Percentiles rank a stretch among this genome's conserved stretches.
Evolutionary conservation across 2,329 filamentous ascomycete species (phyloP).

Genomic region (Aspergillus terreus): DNA sequence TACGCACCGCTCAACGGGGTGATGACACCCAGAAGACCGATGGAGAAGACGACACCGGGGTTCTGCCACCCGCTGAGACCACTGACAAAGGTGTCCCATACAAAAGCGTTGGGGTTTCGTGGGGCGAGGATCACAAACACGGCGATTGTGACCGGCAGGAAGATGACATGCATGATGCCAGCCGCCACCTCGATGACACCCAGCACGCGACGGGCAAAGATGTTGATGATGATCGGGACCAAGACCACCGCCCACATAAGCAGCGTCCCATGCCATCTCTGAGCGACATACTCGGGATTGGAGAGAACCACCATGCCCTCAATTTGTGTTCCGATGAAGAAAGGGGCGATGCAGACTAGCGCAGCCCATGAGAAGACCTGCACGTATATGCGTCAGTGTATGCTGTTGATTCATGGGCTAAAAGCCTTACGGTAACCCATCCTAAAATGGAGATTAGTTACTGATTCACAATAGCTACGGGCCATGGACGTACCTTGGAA

Average conservation of each 20-base stretch:
- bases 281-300: slow-evolving; percentile 20
- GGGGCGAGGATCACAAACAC: slow-evolving; percentile 19
- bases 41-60: slow-evolving; percentile 15
- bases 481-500: slow-evolving; percentile 13
- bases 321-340: slow-evolving; percentile 31
- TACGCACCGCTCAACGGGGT: slow-evolving; percentile 13
- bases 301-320: slow-evolving; percentile 32
- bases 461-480: too few relatives aligned
- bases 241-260: slow-evolving; percentile 47
- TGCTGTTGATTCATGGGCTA: neutral
- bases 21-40: slow-evolving; percentile 12
- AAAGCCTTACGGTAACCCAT: slow-evolving; percentile 12
- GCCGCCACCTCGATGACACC: slow-evolving; percentile 10
- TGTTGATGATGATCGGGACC: slow-evolving; percentile 50
- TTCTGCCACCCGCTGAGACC: slow-evolving; percentile 22
- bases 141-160: slow-evolving; percentile 19
- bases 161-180: slow-evolving; percentile 21
- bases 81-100: slow-evolving; percentile 22
- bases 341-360: slow-evolving; percentile 20
- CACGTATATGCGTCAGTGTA: neutral
- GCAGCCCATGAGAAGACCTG: slow-evolving; percentile 27
- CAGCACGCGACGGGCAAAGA: slow-evolving; percentile 28
- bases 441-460: slow-evolving; percentile 1
- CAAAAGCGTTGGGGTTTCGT: slow-evolving; percentile 17
- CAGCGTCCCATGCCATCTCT: slow-evolving; percentile 42